phyloP scores from a whole-genome alignment of 2,329 filamentous ascomycete genomes.

The Fusarium anguioides region DNA sequence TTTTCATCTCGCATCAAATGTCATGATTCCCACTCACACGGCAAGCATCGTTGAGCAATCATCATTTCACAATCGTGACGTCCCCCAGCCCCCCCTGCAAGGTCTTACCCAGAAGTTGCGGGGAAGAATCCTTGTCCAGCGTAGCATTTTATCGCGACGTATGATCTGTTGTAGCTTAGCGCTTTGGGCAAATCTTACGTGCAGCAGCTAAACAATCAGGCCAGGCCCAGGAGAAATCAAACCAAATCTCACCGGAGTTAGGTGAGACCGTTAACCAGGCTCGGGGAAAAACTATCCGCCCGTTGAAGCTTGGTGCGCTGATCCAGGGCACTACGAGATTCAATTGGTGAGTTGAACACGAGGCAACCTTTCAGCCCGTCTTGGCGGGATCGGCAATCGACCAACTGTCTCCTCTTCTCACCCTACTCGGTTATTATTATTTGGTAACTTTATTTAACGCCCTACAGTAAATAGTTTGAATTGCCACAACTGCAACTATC shows the following conservation, averaged over 20 bases:
- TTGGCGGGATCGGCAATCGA: conserved; percentile 24
- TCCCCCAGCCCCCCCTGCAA: neutral
- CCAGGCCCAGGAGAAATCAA: conserved; percentile 11
- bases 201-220: conserved; percentile 20
- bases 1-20: neutral
- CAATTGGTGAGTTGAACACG: conserved; percentile 1
- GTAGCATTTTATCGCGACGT: neutral
- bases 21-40: neutral
- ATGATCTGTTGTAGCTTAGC: neutral
- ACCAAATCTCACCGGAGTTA: neutral
- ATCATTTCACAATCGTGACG: conserved; percentile 30
- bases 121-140: conserved; percentile 5
- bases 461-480: neutral
- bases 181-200: conserved; percentile 13
- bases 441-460: neutral
- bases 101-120: neutral
- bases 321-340: conserved; percentile 3
- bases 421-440: neutral
- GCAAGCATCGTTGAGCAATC: neutral
- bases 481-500: conserved; percentile 25
- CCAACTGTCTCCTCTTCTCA: neutral
- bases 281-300: neutral
- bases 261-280: too few species aligned
- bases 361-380: neutral
- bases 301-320: neutral